Evolutionary conservation across 495 filamentous ascomycete species (phyloP).

Genomic region (Aspergillus heteromorphus): DNA sequence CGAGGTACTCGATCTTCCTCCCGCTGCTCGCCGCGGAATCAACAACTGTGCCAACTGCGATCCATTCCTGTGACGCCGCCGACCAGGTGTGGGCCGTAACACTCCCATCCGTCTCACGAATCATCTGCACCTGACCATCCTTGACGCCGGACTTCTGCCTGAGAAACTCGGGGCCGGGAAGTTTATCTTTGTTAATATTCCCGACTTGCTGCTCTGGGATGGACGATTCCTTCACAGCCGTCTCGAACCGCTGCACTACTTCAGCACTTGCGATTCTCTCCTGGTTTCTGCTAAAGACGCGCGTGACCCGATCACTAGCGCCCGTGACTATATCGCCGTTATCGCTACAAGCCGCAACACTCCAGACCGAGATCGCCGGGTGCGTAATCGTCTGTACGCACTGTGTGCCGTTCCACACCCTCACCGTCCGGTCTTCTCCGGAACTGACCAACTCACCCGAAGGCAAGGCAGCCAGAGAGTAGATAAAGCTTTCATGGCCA

Average conservation of each 20-base stretch:
- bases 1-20: slow-evolving; percentile 65
- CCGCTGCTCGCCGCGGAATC: slow-evolving; percentile 80
- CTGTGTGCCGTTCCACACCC: slow-evolving; percentile 75
- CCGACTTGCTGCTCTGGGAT: slow-evolving; percentile 81
- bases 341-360: slow-evolving; percentile 70
- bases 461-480: slow-evolving; percentile 71
- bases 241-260: slow-evolving; percentile 64
- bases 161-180: slow-evolving; percentile 82
- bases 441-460: slow-evolving; percentile 86
- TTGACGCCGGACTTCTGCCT: slow-evolving; percentile 74
- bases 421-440: slow-evolving; percentile 86
- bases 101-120: slow-evolving; percentile 70
- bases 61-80: slow-evolving; percentile 60
- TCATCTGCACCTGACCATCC: slow-evolving; percentile 91
- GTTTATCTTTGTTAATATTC: slow-evolving; percentile 81
- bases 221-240: slow-evolving; percentile 70
- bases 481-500: slow-evolving; percentile 95
- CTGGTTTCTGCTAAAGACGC: slow-evolving; percentile 72
- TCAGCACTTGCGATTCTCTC: slow-evolving; percentile 64
- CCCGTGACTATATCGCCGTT: slow-evolving; percentile 91
- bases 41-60: slow-evolving; percentile 87
- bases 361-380: slow-evolving; percentile 95
- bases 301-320: slow-evolving; percentile 80
- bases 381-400: slow-evolving; percentile 96
- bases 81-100: slow-evolving; percentile 84